These are phyloP conservation scores for Dissophora ornata DNA, from an alignment of 192 early-diverging fungal genomes.

Conservation along the genomic window DNA sequence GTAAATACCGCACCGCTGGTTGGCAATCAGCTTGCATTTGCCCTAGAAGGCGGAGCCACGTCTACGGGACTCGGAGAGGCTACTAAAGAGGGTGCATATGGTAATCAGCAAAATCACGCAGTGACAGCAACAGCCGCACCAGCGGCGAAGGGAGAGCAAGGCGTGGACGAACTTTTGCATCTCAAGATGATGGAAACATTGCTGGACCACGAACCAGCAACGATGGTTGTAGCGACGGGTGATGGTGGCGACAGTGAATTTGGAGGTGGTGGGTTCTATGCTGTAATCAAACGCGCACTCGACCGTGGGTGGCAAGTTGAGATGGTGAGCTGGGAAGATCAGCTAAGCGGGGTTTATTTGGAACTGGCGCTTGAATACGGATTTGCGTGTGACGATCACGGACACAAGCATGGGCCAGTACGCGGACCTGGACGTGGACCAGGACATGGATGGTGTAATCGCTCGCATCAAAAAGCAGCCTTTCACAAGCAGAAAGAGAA, in stretches of 20 bases:
- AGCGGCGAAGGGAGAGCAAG: conserved; percentile 50
- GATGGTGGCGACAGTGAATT: conserved; percentile 61
- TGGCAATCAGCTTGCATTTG: not conserved
- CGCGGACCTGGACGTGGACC: too few species aligned
- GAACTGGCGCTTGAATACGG: conserved; percentile 43
- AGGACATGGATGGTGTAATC: too few species aligned
- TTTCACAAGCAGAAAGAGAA: too few species aligned
- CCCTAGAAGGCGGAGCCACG: too few species aligned
- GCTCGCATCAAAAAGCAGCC: too few species aligned
- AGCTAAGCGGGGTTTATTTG: conserved; percentile 50
- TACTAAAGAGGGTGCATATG: not conserved
- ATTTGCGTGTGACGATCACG: not conserved
- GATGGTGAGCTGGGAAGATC: conserved; percentile 60
- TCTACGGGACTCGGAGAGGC: not conserved
- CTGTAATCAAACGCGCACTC: conserved; percentile 49
- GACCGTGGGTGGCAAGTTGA: conserved; percentile 61
- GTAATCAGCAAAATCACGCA: not conserved
- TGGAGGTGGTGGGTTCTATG: conserved; percentile 58
- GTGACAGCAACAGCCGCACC: not conserved
- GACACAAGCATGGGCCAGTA: too few species aligned
- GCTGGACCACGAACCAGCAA: conserved; percentile 55
- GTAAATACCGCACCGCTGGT: too few species aligned
- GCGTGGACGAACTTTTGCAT: conserved; percentile 60
- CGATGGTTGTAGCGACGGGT: conserved; percentile 56
- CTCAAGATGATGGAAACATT: conserved; percentile 60